Base-by-base conservation (phyloP, 202 grass and related monocot genomes). In the Cymbopogon flexuosus region DNA sequence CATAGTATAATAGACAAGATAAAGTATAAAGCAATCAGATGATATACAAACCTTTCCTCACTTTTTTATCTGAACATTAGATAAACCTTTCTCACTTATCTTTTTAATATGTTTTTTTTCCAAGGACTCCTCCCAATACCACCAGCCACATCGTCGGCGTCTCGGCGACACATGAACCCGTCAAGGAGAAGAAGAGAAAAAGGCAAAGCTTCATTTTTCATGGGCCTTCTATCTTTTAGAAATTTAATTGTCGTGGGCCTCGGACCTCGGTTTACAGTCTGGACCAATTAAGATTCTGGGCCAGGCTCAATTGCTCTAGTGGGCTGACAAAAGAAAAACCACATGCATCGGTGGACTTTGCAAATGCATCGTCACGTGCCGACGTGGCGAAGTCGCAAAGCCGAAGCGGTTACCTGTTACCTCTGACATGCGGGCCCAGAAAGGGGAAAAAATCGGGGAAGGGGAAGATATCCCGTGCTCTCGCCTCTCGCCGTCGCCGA, bases 391-490 rank as follows among this genome's bases (percentile, higher is more conserved):
- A 1, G 14, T 18, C 5, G 46, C 29, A 71, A 15, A n/a, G 8
- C 30, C 42, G 16, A 19, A 40, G 31, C 23, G 4, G 42, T 1
- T 12, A 0, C 12, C 13, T 5, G 42, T 1, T 12, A 0, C 12
- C 13, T 2, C 8, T 84, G 78, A 70, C 57, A 77, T 8, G 33
- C 1, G 45, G 79, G 2, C 29, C 7, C 0, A 15, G 0, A 5
- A 5, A 16, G 3, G 3, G 23, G 0, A 2, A 22, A 8, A 79
- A 79, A 83, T 73, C 85, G 58, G 8, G 11, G 72, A 22, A 27
- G 27, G 33, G 7, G 65, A 37, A 4, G 62, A 46, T 16, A 52
- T 75, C 18, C 69, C 76, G 76, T 85, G 78, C 67, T 27, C 27
- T 27, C 31, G 31, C 4, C 31, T 36, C 60, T 14, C 64, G 30